Percentiles rank a stretch among this genome's conserved stretches.
Conservation (phyloP, 352 stramenopile species). For the Globisporangium spiculum region DNA sequence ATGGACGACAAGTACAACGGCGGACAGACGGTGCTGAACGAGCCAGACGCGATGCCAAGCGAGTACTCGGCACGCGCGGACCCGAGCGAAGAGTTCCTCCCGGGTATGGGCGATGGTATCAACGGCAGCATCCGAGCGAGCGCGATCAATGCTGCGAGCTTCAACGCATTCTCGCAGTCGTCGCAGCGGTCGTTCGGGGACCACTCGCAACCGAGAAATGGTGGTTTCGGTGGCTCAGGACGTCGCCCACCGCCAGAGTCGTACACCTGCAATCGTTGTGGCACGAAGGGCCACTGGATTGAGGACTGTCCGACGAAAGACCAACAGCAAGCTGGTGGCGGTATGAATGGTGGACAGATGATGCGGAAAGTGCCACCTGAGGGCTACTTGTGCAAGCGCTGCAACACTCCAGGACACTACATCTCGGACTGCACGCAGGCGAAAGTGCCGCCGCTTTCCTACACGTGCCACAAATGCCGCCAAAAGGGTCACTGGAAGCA, state of each 20-base stretch:
- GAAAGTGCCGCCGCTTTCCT: slow-evolving; percentile 76
- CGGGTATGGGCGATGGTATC: slow-evolving; percentile 61
- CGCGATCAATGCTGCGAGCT: slow-evolving; percentile 69
- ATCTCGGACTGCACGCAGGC: slow-evolving; percentile 84
- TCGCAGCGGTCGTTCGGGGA: slow-evolving; percentile 19
- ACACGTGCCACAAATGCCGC: slow-evolving; percentile 86
- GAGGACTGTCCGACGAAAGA: slow-evolving; percentile 86
- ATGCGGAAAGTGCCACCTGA: slow-evolving; percentile 54
- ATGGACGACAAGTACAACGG: slow-evolving; percentile 91
- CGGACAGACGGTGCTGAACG: slow-evolving; percentile 64
- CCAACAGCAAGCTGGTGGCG: slow-evolving; percentile 31
- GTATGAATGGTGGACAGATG: slow-evolving; percentile 20
- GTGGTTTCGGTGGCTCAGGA: slow-evolving; percentile 20
- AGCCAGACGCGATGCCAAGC: slow-evolving; percentile 48
- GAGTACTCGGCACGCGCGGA: slow-evolving; percentile 21
- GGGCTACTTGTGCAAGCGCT: slow-evolving; percentile 85
- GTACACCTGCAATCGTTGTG: slow-evolving; percentile 87
- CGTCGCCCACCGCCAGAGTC: slow-evolving; percentile 72
- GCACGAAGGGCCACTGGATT: slow-evolving; percentile 86
- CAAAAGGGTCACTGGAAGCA: slow-evolving; percentile 90
- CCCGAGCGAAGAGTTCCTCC: slow-evolving; percentile 48
- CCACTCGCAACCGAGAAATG: slow-evolving; percentile 6
- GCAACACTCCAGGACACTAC: slow-evolving; percentile 82
- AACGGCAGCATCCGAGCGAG: slow-evolving; percentile 51
- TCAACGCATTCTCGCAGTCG: slow-evolving; percentile 60